phyloP scores from a whole-genome alignment of 768 basidiomycete species.

The Gyrodon lividus region DNA sequence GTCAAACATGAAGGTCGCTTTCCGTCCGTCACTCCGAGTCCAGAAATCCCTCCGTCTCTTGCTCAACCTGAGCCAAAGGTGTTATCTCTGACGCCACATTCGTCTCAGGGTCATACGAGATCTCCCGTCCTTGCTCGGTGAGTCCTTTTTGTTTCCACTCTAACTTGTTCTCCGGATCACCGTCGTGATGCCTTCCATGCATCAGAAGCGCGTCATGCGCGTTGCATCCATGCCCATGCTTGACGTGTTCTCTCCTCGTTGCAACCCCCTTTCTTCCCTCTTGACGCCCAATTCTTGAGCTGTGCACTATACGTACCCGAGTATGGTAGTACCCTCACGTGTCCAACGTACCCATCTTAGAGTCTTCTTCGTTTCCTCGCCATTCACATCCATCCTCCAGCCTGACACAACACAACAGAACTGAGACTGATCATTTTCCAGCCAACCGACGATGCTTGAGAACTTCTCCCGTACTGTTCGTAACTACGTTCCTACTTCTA shows the following conservation, averaged over 20 bases:
- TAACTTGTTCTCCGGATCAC: not conserved
- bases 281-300: not conserved
- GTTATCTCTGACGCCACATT: constrained; percentile 15
- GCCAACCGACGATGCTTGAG: constrained; percentile 51
- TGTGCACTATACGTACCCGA: constrained; percentile 15
- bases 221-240: constrained; percentile 1
- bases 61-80: constrained; percentile 6
- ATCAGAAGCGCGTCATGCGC: not conserved
- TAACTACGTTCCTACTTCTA: constrained; percentile 52
- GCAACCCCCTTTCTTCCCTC: constrained; percentile 12
- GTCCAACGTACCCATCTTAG: not conserved
- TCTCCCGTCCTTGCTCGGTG: constrained; percentile 33
- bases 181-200: not conserved
- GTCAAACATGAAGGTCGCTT: constrained; percentile 29
- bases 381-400: not conserved
- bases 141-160: constrained; percentile 6
- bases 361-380: not conserved
- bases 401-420: not conserved
- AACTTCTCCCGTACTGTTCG: constrained; percentile 52
- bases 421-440: constrained; percentile 24
- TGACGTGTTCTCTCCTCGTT: constrained; percentile 8
- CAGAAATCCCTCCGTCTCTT: constrained; percentile 12
- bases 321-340: constrained; percentile 16
- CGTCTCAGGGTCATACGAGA: constrained; percentile 25
- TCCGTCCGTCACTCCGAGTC: constrained; percentile 14